phyloP scores from a whole-genome alignment of 768 basidiomycete species.

The Botryobasidium botryosum region DNA sequence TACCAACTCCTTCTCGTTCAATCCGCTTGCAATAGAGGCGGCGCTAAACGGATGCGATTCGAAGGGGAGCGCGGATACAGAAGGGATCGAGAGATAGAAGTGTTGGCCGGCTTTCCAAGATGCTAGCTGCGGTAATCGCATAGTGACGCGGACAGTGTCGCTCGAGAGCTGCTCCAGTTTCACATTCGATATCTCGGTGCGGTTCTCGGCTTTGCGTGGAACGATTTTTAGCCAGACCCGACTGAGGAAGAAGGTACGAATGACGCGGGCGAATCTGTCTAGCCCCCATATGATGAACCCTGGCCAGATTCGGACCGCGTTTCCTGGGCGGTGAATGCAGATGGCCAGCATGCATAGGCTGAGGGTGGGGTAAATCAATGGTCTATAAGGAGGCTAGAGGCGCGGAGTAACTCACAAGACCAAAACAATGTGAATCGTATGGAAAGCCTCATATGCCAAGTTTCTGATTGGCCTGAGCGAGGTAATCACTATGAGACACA shows the following conservation, averaged over 20 bases:
- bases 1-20: background rate
- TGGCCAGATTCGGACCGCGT: too few species aligned
- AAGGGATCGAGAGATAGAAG: conserved; percentile 18
- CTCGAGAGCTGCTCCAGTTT: background rate
- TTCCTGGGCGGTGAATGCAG: too few species aligned
- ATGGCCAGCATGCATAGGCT: too few species aligned
- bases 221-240: too few species aligned
- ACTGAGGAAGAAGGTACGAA: too few species aligned
- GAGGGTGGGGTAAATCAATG: too few species aligned
- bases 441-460: conserved; percentile 46
- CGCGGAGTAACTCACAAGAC: background rate
- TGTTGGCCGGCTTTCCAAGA: conserved; percentile 19
- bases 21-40: conserved; percentile 12
- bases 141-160: conserved; percentile 1
- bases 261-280: conserved; percentile 19
- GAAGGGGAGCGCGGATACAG: conserved; percentile 16
- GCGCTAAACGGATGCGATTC: conserved; percentile 23
- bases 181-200: too few species aligned
- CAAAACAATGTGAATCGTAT: conserved; percentile 42
- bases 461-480: conserved; percentile 36
- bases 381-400: too few species aligned
- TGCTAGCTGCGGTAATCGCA: conserved; percentile 9
- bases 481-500: conserved; percentile 20
- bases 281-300: conserved; percentile 20
- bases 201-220: too few species aligned